Evolutionary conservation across 257 asterid species (phyloP), one percentile per base, ranked within the genome.

Genomic region (Primulina huaijiensis): DNA sequence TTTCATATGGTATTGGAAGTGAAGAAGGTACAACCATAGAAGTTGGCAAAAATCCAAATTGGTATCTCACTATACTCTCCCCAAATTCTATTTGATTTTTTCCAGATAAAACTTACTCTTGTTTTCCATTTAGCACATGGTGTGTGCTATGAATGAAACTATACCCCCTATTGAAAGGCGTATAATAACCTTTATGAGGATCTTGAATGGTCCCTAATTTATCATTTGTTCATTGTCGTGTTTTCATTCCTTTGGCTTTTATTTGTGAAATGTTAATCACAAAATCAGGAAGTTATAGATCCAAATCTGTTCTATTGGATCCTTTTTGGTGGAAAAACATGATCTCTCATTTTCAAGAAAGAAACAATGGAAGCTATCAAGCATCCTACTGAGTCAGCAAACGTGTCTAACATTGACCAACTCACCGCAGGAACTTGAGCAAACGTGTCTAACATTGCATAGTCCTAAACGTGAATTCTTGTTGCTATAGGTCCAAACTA

Each of bases 21-120:
- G 87, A 84, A 43, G 86, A 78, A 56, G 89, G 88, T 64, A 77
- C 70, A 30, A 86, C 87, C 63, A 61, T 89, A 61, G 89, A 82
- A 78, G 89, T 88, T 69, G 62, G 71, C 64, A 77, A 72, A 80
- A 81, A 64, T 66, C 80, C 88, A 70, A 80, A 63, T 62, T 81
- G 90, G 96, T 87, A 71, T 37, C 50, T 25, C 30, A 1, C 67
- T 40, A 25, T 55, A 25, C 35, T 7, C 19, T 10, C 25, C n/a
- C 34, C 8, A 37, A 27, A 46, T 19, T 25, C n/a, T 16, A 57
- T 16, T 35, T 33, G 1, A 8, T 29, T 53, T 29, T 52, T 34
- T 8, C 16, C 4, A 33, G 56, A 56, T 21, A 12, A 55, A 57
- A 7, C 1, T 56, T 64, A 23, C 38, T 23, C 17, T n/a, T 55